Evolutionary conservation across 805 yeast species (phyloP).

Genomic region (Candida tallmaniae): DNA sequence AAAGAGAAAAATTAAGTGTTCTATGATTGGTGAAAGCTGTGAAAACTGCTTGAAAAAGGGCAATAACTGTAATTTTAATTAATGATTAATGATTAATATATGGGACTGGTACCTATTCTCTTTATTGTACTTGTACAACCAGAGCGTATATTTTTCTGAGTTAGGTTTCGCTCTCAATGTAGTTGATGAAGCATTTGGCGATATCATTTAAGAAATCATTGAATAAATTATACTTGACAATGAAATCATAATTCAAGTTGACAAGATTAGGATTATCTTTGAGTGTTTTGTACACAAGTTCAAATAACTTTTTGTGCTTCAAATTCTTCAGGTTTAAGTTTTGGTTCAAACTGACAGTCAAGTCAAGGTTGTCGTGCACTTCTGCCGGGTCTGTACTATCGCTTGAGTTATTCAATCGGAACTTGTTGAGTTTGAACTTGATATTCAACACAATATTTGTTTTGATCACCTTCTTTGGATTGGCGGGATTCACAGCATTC

Average conservation of each 20-base stretch:
- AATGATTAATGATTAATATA: neutral
- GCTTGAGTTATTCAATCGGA: too few species aligned
- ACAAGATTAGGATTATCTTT: constrained; percentile 13
- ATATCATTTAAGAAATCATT: constrained; percentile 28
- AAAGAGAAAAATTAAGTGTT: constrained; percentile 41
- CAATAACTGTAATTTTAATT: constrained; percentile 29
- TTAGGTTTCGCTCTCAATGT: constrained; percentile 10
- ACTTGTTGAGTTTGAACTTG: constrained; percentile 26
- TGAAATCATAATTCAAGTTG: constrained; percentile 38
- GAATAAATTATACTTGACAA: constrained; percentile 22
- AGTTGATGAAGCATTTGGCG: constrained; percentile 21
- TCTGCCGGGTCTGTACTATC: too few species aligned
- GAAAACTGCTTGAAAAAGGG: constrained; percentile 39
- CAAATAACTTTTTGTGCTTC: constrained; percentile 36
- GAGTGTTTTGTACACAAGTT: constrained; percentile 24
- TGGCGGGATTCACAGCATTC: constrained; percentile 19
- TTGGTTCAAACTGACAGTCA: constrained; percentile 28
- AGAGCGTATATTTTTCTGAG: too few species aligned
- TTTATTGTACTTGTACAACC: too few species aligned
- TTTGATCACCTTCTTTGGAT: constrained; percentile 29
- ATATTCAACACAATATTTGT: constrained; percentile 29
- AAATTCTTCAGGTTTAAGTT: constrained; percentile 33
- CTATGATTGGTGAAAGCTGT: constrained; percentile 30
- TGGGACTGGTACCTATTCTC: neutral
- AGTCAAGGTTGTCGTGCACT: constrained; percentile 13